A percentile compares a stretch with the other conserved stretches of the same genome.
Evolutionary conservation across 441 rosid genomes (phyloP).

Genomic region (Gossypium trilobum): DNA sequence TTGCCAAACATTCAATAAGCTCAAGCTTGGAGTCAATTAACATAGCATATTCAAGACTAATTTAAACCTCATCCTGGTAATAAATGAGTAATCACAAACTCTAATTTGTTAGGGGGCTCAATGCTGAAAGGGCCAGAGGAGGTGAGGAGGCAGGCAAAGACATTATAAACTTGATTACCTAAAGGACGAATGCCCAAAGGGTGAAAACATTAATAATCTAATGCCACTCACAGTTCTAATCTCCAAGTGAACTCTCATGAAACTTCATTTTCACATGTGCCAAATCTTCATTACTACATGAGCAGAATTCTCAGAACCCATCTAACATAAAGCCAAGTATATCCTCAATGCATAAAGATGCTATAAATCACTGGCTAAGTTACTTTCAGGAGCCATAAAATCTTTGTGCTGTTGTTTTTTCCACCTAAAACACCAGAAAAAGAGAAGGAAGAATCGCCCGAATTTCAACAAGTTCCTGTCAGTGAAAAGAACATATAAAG

Average conservation of each 20-base stretch:
- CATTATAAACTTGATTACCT: neutral
- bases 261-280: neutral
- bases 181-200: neutral
- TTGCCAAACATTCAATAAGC: neutral
- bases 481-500: neutral
- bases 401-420: neutral
- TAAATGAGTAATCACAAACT: neutral
- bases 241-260: neutral
- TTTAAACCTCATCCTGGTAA: neutral
- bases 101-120: neutral
- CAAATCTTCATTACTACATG: neutral
- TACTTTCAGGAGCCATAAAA: neutral
- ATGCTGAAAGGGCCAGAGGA: neutral
- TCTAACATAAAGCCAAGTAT: neutral
- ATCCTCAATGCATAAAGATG: neutral
- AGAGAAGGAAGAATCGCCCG: neutral
- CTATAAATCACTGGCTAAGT: neutral
- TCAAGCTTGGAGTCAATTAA: neutral
- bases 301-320: neutral
- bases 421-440: neutral
- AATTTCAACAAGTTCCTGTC: neutral
- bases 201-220: conserved; percentile 5
- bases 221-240: neutral
- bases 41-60: neutral
- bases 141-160: neutral